These are phyloP conservation scores for Cyanophora paradoxa DNA, from an alignment of 78 protist species.

Conservation along the genomic window DNA sequence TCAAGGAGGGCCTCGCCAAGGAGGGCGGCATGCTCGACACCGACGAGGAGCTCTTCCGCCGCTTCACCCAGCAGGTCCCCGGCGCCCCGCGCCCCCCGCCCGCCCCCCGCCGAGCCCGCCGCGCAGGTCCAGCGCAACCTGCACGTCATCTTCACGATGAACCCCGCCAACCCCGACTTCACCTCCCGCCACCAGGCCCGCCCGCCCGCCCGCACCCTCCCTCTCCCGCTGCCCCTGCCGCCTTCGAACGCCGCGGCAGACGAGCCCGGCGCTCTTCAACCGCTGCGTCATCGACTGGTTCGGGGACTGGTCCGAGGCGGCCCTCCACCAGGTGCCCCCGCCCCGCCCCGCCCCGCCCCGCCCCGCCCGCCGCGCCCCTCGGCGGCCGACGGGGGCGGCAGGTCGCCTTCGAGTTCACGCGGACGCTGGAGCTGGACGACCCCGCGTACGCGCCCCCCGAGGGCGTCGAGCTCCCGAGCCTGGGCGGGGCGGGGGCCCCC, in stretches of 20 bases:
- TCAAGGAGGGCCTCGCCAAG: no score
- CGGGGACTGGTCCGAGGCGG: constrained; percentile 89
- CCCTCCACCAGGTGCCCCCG: constrained; percentile 72
- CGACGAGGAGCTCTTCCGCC: constrained; percentile 26
- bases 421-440: constrained; percentile 66
- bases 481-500: no score
- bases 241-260: no score
- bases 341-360: neutral
- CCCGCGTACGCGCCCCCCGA: no score
- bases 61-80: constrained; percentile 8
- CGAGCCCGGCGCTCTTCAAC: constrained; percentile 80
- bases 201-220: no score
- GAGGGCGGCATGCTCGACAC: constrained; percentile 21
- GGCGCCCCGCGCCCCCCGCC: no score
- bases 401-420: constrained; percentile 62
- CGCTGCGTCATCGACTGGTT: constrained; percentile 97
- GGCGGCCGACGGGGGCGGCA: no score
- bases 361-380: no score
- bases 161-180: constrained; percentile 86
- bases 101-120: no score
- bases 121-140: constrained; percentile 84
- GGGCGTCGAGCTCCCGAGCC: no score
- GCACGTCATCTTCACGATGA: constrained; percentile 96
- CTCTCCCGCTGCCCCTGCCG: no score
- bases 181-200: constrained; percentile 72